Evolutionary conservation across 2,329 filamentous ascomycete genomes (phyloP).

Genomic region (Atkinsonella texensis): DNA sequence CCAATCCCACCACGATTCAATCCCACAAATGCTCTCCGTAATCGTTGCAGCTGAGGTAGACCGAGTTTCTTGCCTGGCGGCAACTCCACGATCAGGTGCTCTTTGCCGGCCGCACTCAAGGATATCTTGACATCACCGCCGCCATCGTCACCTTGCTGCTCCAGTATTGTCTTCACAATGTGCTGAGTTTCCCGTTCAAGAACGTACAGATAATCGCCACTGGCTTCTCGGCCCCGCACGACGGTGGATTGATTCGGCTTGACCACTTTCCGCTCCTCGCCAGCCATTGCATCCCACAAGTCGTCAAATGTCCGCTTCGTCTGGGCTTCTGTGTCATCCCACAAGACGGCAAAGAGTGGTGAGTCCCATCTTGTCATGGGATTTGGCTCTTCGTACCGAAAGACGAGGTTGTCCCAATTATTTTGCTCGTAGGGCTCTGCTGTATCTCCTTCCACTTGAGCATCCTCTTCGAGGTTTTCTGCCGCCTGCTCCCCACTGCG

Average conservation of each 20-base stretch:
- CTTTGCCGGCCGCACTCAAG: slow-evolving; percentile 20
- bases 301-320: slow-evolving; percentile 43
- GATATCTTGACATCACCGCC: slow-evolving; percentile 43
- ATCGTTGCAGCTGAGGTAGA: slow-evolving; percentile 63
- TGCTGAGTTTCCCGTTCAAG: slow-evolving; percentile 70
- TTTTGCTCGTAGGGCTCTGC: slow-evolving; percentile 35
- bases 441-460: neutral
- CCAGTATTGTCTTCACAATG: slow-evolving; percentile 56
- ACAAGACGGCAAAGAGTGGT: slow-evolving; percentile 67
- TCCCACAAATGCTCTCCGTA: slow-evolving; percentile 65
- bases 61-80: slow-evolving; percentile 51
- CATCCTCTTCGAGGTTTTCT: neutral
- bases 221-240: slow-evolving; percentile 46
- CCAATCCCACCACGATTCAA: slow-evolving; percentile 62
- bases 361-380: slow-evolving; percentile 77
- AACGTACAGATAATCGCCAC: slow-evolving; percentile 67
- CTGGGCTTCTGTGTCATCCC: slow-evolving; percentile 59
- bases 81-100: slow-evolving; percentile 49
- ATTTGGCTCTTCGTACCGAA: slow-evolving; percentile 78
- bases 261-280: slow-evolving; percentile 49
- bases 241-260: slow-evolving; percentile 67
- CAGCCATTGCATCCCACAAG: slow-evolving; percentile 66
- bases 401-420: slow-evolving; percentile 70
- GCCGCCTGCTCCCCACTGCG: slow-evolving; percentile 4
- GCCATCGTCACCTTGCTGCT: slow-evolving; percentile 59